Conservation (phyloP, 345 rosid genomes). For the Moricandia arvensis region DNA sequence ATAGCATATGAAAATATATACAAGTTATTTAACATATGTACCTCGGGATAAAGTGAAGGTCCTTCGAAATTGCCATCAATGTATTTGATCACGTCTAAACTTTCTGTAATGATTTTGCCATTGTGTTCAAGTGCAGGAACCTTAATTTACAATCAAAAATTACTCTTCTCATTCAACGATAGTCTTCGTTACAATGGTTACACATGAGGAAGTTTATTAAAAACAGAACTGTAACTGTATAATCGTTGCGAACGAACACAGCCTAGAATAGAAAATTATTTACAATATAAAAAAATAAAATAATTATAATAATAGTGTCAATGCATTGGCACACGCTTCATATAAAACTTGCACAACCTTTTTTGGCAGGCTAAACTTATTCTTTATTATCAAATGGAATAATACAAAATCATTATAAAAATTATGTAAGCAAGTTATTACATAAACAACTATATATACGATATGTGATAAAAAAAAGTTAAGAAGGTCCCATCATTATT, state of each 20-base stretch:
- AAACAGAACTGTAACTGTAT: not conserved
- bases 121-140: constrained; percentile 89
- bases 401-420: too few species aligned
- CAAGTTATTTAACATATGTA: too few species aligned
- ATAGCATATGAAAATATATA: too few species aligned
- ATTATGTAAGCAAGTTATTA: too few species aligned
- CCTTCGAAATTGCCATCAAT: constrained; percentile 75
- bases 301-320: too few species aligned
- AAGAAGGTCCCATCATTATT: not conserved
- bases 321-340: too few species aligned
- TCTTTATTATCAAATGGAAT: too few species aligned
- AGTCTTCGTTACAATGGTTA: not conserved
- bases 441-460: not conserved
- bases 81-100: constrained; percentile 75
- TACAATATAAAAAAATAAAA: too few species aligned
- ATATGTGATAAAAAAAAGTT: too few species aligned
- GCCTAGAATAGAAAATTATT: not conserved
- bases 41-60: constrained; percentile 69
- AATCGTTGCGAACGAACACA: not conserved
- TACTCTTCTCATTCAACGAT: not conserved
- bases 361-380: too few species aligned
- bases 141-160: constrained; percentile 20
- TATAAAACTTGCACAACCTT: not conserved
- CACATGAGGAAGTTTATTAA: not conserved
- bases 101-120: constrained; percentile 66